Conservation (phyloP, 257 asterid species). For the Solanum tarijense region DNA sequence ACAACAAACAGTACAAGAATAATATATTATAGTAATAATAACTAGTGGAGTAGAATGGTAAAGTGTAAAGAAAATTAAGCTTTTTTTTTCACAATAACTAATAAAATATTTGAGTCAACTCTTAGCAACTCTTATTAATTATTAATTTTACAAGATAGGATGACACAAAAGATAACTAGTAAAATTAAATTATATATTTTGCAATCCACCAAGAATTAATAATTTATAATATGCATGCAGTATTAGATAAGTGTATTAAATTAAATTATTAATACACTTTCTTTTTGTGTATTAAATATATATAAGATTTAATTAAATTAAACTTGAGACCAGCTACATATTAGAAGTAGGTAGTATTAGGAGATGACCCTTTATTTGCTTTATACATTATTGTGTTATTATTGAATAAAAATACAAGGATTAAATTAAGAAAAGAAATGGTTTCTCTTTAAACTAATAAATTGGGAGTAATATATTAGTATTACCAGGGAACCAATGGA, state of each 20-base stretch:
- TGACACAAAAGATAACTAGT: not conserved
- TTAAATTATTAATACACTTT: not conserved
- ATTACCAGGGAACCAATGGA: conserved; percentile 23
- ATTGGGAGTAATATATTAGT: not conserved
- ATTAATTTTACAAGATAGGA: not conserved
- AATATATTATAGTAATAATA: not conserved
- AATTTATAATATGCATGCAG: not conserved
- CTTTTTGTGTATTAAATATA: not conserved
- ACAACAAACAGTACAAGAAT: not conserved
- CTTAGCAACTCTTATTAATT: not conserved
- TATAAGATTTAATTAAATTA: not conserved
- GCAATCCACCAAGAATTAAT: not conserved
- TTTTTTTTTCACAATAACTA: not conserved
- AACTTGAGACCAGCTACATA: not conserved
- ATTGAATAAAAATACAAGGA: not conserved
- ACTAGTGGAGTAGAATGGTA: not conserved
- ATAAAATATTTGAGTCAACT: conserved; percentile 29
- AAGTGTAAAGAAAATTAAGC: not conserved
- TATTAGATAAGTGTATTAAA: not conserved
- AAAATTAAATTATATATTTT: not conserved
- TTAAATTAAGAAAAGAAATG: not conserved
- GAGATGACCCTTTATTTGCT: conserved; percentile 4
- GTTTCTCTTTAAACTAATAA: not conserved
- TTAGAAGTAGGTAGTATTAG: conserved; percentile 5
- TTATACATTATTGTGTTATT: not conserved